These are phyloP conservation scores for Oryza nivara DNA, from an alignment of 176 grass and related monocot genomes.

Conservation along the genomic window DNA sequence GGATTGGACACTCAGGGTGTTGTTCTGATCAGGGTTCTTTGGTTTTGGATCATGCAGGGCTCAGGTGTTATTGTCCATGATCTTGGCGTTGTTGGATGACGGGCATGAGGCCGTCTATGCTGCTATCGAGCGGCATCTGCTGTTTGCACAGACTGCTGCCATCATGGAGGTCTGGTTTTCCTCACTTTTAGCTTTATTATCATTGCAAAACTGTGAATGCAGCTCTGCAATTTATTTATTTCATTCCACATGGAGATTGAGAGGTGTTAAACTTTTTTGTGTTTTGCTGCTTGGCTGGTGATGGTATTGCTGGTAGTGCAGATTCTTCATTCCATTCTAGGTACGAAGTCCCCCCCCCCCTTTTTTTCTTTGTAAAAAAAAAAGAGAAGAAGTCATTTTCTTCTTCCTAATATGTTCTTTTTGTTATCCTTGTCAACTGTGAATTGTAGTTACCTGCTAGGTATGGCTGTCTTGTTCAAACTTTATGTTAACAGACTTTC, in stretches of 20 bases:
- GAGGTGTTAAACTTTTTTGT: neutral
- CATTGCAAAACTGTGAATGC: neutral
- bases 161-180: neutral
- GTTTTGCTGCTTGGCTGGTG: neutral
- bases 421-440: neutral
- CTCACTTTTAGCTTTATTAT: neutral
- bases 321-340: neutral
- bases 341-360: neutral
- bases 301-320: neutral
- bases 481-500: neutral
- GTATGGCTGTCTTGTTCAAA: neutral
- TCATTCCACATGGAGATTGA: neutral
- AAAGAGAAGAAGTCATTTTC: neutral
- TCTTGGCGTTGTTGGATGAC: neutral
- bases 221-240: neutral
- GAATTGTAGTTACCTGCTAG: neutral
- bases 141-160: neutral
- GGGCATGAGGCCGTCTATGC: neutral
- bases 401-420: neutral
- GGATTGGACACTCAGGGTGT: neutral
- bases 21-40: neutral
- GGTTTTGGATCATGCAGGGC: neutral
- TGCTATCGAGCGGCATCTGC: conserved; percentile 10
- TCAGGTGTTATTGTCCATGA: neutral
- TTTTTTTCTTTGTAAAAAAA: neutral